Percentiles rank a stretch among this genome's conserved stretches.
Conservation (phyloP, 2,329 filamentous ascomycete species). For the Nemania abortiva region DNA sequence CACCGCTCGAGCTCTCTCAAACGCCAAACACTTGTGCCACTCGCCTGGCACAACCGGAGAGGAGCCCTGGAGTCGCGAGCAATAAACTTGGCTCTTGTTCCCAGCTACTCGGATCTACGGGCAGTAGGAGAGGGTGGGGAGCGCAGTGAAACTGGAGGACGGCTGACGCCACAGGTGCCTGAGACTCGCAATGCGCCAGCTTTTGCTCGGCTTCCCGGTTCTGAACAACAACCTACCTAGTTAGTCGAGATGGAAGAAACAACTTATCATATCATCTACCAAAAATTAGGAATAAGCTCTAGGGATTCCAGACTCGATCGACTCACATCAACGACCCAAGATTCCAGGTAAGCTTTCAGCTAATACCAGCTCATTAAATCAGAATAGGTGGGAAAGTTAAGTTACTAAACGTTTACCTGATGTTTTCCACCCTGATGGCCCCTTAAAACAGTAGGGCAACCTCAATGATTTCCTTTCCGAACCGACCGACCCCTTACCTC, state of each 20-base stretch:
- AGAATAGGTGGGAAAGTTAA: neutral
- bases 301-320: slow-evolving; percentile 16
- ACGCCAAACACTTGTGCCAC: slow-evolving; percentile 4
- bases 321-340: slow-evolving; percentile 10
- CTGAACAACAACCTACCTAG: neutral
- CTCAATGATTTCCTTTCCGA: slow-evolving; percentile 24
- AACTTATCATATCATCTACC: neutral
- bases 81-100: neutral
- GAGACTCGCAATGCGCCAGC: slow-evolving; percentile 31
- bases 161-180: slow-evolving; percentile 20
- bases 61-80: neutral
- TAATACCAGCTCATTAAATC: neutral
- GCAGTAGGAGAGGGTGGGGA: slow-evolving; percentile 5
- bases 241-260: neutral
- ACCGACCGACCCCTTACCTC: slow-evolving; percentile 9
- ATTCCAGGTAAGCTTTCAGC: slow-evolving; percentile 26
- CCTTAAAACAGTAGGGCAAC: slow-evolving; percentile 28
- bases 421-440: slow-evolving; percentile 21
- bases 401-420: slow-evolving; percentile 15
- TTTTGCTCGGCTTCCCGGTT: slow-evolving; percentile 27
- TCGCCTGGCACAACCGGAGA: slow-evolving; percentile 6
- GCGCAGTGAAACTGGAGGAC: slow-evolving; percentile 24
- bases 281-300: slow-evolving; percentile 16
- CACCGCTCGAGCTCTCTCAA: neutral
- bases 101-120: slow-evolving; percentile 20